Percentiles rank a stretch among this genome's conserved stretches.
phyloP scores from a whole-genome alignment of 1,284 basidiomycete species.

The Apiotrichum sp. region DNA sequence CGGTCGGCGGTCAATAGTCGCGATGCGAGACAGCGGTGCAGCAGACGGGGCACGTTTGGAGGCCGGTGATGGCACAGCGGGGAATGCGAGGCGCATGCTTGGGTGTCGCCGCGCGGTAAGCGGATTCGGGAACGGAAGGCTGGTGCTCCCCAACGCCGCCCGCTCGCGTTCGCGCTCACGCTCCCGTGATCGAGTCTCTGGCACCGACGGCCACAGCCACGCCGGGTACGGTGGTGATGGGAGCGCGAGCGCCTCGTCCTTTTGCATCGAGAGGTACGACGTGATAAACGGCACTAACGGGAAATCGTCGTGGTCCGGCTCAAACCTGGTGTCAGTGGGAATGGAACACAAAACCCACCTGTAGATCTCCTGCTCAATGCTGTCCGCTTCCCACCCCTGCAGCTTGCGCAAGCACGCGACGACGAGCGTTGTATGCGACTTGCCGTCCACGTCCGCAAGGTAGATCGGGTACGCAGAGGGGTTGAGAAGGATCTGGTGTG shows the following conservation, averaged over 20 bases:
- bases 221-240: conserved; percentile 36
- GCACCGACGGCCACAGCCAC: conserved; percentile 36
- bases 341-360: conserved; percentile 20
- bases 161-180: background rate
- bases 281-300: conserved; percentile 35
- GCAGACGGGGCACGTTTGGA: background rate
- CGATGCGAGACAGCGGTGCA: background rate
- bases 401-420: conserved; percentile 41
- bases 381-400: conserved; percentile 40
- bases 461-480: conserved; percentile 37
- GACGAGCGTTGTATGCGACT: conserved; percentile 41
- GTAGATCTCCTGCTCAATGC: conserved; percentile 37
- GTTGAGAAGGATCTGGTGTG: conserved; percentile 30
- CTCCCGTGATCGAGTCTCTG: background rate
- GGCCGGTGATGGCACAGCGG: conserved; percentile 6
- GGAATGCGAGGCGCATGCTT: conserved; percentile 38
- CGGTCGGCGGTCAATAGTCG: conserved; percentile 1
- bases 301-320: conserved; percentile 41
- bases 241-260: conserved; percentile 22
- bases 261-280: conserved; percentile 25
- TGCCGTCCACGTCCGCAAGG: conserved; percentile 39
- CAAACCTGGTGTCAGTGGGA: conserved; percentile 23
- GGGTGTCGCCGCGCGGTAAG: conserved; percentile 32
- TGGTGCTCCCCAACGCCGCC: no score
- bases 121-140: conserved; percentile 39